These are phyloP conservation scores for Farysia itapuensis DNA, from an alignment of 1,284 basidiomycete genomes.

Conservation along the genomic window DNA sequence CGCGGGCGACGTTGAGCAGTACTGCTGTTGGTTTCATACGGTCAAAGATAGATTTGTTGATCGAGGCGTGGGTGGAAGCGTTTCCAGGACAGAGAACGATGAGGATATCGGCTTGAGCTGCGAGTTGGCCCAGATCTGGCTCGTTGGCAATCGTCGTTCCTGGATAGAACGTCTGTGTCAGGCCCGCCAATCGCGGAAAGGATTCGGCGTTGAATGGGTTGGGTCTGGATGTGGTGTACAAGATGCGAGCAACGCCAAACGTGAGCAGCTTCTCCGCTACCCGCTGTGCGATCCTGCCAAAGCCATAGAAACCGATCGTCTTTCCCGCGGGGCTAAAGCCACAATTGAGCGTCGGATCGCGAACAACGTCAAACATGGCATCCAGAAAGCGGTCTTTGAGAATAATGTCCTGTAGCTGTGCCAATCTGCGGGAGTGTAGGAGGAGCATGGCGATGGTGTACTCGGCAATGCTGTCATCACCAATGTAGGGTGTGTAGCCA, in stretches of 20 bases:
- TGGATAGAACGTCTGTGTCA: constrained; percentile 10
- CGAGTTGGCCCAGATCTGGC: constrained; percentile 3
- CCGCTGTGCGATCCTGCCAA: constrained; percentile 21
- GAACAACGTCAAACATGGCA: constrained; percentile 3
- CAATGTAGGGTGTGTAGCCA: constrained; percentile 14
- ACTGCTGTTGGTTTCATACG: constrained; percentile 8
- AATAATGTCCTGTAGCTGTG: background rate
- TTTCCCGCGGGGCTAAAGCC: constrained; percentile 13
- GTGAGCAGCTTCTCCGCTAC: constrained; percentile 14
- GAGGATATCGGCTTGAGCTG: constrained; percentile 13
- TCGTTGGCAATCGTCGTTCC: constrained; percentile 5
- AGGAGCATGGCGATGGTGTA: constrained; percentile 23
- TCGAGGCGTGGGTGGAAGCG: constrained; percentile 5
- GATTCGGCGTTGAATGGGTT: constrained; percentile 2
- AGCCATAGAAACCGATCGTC: constrained; percentile 17
- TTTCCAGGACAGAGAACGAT: constrained; percentile 19
- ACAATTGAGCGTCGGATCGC: constrained; percentile 11
- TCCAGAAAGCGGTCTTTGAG: background rate
- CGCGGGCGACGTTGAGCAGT: constrained; percentile 18
- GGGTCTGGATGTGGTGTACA: constrained; percentile 7
- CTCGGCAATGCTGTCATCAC: constrained; percentile 11
- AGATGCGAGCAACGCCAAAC: constrained; percentile 4
- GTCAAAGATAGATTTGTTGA: constrained; percentile 6
- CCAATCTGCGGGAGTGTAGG: constrained; percentile 6
- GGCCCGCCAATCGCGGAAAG: constrained; percentile 7